Evolutionary conservation across 169 alveolate genomes (phyloP), one percentile per base, ranked within the genome.

Genomic region (Hammondia hammondi): DNA sequence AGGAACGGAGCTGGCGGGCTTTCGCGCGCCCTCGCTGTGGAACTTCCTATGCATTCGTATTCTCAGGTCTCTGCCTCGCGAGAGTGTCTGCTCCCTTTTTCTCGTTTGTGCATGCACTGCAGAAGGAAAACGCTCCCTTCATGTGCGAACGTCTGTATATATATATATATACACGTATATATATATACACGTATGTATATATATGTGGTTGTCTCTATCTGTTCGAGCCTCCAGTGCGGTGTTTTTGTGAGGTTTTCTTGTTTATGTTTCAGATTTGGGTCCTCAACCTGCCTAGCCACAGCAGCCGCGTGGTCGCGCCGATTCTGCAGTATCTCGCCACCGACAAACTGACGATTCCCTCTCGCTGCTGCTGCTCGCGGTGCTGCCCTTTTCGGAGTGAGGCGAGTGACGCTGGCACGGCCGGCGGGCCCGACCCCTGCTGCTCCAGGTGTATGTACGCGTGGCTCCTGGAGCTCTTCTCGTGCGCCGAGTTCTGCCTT

Each of bases 401-500:
- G 21, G 21, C 70, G 57, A 9, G 35, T 12, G 90, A 35, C 19
- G 32, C 77, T 17, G 77, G 77, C 2, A 17, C 77, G n/a, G 35
- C 77, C 77, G 77, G 35, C 21, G 32, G n/a, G 35, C 14, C 77
- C 10, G 32, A 27, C 77, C 77, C 35, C 77, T 17, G 90, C 43
- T 82, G 90, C 70, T 82, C 43, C 24, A 39, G 90, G 90, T 82
- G 90, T 43, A 82, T n/a, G 71, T 82, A 82, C 90, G 43, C 90
- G 37, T 82, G 90, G 90, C 90, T 82, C 24, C 90, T 82, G 21
- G 90, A 82, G 70, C 71, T 82, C 39, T 82, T 43, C 70, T 67
- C 57, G 2, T 82, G 90, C 70, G 90, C 90, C n/a, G 45, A 39
- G 70, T 82, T 82, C 70, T 82, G 90, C 14, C 70, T 82, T 21